These are phyloP conservation scores for Mycosarcoma mackinlayi DNA, from an alignment of 1,284 basidiomycete species.

Conservation along the genomic window DNA sequence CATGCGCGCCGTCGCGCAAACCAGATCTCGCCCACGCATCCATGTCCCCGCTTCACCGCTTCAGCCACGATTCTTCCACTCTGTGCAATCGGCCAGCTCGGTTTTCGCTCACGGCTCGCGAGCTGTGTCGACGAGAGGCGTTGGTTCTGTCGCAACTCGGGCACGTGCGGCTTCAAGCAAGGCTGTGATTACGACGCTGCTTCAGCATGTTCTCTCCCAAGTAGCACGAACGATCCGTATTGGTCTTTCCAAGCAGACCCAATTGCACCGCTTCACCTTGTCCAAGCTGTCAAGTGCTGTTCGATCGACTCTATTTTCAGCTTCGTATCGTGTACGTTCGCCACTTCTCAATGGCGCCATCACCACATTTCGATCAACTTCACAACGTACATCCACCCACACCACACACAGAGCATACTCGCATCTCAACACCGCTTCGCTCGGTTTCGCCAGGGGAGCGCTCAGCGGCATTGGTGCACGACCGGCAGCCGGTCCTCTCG, in stretches of 20 bases:
- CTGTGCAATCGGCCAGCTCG: neutral
- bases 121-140: constrained; percentile 4
- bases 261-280: neutral
- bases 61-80: neutral
- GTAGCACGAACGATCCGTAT: neutral
- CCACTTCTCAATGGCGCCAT: constrained; percentile 19
- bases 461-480: constrained; percentile 25
- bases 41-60: constrained; percentile 2
- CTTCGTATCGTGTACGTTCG: constrained; percentile 4
- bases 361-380: constrained; percentile 8
- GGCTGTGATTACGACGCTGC: neutral
- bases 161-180: neutral
- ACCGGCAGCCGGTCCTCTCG: constrained; percentile 15
- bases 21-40: constrained; percentile 8
- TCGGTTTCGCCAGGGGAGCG: constrained; percentile 22
- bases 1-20: constrained; percentile 5
- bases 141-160: neutral
- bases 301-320: neutral
- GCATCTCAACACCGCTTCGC: constrained; percentile 2
- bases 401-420: constrained; percentile 7
- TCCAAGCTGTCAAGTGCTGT: neutral
- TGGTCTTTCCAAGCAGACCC: neutral
- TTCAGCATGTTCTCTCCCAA: neutral
- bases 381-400: neutral
- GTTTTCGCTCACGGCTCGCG: neutral